Conservation (phyloP, 768 basidiomycete species). For the Pleurotus giganteus region DNA sequence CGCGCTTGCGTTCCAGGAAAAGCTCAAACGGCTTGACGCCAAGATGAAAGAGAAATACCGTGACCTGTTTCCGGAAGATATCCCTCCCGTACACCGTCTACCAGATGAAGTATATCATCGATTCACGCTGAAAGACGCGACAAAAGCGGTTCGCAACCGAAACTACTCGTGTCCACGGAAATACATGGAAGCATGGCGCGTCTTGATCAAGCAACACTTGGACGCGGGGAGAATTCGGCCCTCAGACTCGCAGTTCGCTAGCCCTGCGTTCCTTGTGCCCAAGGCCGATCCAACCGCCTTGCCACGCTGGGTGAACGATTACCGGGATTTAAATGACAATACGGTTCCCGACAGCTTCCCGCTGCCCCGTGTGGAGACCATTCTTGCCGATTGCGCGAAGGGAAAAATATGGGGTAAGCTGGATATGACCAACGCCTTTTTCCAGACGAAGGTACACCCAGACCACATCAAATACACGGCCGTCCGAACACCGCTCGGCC, state of each 20-base stretch:
- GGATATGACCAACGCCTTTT: background rate
- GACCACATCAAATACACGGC: constrained; percentile 29
- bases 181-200: too few species aligned
- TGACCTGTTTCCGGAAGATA: background rate
- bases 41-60: background rate
- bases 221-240: background rate
- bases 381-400: constrained; percentile 30
- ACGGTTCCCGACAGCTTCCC: constrained; percentile 20
- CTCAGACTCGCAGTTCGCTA: background rate
- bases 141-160: background rate
- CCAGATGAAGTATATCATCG: background rate
- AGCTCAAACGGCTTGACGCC: background rate
- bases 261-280: constrained; percentile 22
- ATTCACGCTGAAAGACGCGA: background rate
- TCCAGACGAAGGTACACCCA: background rate
- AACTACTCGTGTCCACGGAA: background rate
- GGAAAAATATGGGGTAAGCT: constrained; percentile 28
- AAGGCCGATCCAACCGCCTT: constrained; percentile 24
- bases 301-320: constrained; percentile 28
- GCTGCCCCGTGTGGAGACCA: constrained; percentile 25
- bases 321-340: constrained; percentile 21
- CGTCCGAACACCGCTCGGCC: constrained; percentile 33
- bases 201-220: too few species aligned
- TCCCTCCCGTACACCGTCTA: background rate
- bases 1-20: background rate